phyloP scores from a whole-genome alignment of 257 asterid genomes.

The Solanum neorickii region DNA sequence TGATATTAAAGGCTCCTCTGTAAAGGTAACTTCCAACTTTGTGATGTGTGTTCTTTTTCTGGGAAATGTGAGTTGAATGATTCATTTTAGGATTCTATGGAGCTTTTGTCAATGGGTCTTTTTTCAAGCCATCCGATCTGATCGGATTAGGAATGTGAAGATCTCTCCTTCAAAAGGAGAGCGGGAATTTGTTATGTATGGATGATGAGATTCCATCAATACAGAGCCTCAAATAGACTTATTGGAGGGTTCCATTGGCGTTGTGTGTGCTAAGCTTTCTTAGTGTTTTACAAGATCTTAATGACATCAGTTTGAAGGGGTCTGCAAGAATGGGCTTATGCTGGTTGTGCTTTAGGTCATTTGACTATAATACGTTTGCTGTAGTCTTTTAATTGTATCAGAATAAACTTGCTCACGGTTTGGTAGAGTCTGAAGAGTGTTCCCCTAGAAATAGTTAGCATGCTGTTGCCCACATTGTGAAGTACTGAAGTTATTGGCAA shows the following conservation, averaged over 20 bases:
- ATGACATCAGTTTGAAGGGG: neutral
- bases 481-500: neutral
- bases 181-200: neutral
- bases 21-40: conserved; percentile 42
- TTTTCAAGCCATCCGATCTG: neutral
- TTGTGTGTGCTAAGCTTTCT: neutral
- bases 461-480: neutral
- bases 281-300: neutral
- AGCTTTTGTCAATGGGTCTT: neutral
- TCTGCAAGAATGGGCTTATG: neutral
- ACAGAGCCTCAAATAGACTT: neutral
- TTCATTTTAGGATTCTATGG: neutral
- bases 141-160: neutral
- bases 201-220: neutral
- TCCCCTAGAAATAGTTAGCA: neutral
- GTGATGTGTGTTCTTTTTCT: neutral
- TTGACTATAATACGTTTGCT: neutral
- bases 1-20: conserved; percentile 76
- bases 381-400: neutral
- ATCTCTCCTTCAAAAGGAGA: neutral
- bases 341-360: neutral
- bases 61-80: neutral
- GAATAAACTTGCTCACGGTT: neutral
- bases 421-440: neutral
- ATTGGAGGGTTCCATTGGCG: neutral